Base-by-base conservation (phyloP, 805 yeast species). In the Dipodascus albidus region DNA sequence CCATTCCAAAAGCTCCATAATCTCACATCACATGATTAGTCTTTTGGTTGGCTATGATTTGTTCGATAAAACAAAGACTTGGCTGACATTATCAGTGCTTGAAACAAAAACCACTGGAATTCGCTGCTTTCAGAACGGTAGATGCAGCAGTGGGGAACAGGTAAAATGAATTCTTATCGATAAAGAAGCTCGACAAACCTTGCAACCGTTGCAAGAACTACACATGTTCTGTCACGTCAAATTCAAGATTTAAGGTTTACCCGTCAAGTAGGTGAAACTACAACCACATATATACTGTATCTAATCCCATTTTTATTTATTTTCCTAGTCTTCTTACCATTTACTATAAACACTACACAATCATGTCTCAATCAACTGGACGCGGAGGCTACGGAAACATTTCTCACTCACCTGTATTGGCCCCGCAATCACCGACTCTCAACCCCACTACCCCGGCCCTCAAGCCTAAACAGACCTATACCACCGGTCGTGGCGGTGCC, bases 351-450 rank as follows among this genome's bases (percentile, higher is more conserved):
- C n/a, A 31, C 38, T 31, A 31, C 15, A 31, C 38, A 31, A 31
- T 38, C 4, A 70, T 72, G 23, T 76, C 68, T 62, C 77, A 76
- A 58, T 75, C 87, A n/a, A 83, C 89, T 0, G 90, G 90, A 3
- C 74, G 91, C 58, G 91, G 91, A 9, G 91, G 91, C 8, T 83
- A 84, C 1, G 90, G 90, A 3, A 84, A 84, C 65, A 78, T 83
- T 53, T 59, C 71, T 2, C 64, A 78, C 11, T 59, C 63, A 42
- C 65, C 70, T 31, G 65, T 70, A 23, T 80, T 81, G 2, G 72
- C 79, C 6, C 85, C 85, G 2, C 77, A 73, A 50, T 71, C 79
- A 31, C 79, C 75, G 2, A 78, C 79, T 1, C 80, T 76, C 58
- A 85, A 85, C 2, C 75, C 81, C 2, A 78, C 75, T 57, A 79